A percentile compares a stretch with the other conserved stretches of the same genome.
Conservation (phyloP, 257 asterid species). For the Scutellaria barbata region DNA sequence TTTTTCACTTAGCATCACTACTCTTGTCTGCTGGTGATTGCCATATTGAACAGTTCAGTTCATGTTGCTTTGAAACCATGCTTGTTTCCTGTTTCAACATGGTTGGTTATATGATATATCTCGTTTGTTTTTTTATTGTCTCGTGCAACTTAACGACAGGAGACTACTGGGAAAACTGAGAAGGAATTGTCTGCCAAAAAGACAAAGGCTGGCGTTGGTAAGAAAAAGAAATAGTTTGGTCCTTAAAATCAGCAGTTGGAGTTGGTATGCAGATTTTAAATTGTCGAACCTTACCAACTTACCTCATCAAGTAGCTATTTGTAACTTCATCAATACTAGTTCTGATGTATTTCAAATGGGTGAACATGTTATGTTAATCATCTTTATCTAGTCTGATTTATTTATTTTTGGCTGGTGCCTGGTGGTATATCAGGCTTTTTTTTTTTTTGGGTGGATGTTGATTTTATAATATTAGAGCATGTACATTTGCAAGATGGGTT, state of each 20-base stretch:
- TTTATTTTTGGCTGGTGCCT: too few relatives aligned
- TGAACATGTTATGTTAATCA: too few relatives aligned
- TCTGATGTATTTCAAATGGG: too few relatives aligned
- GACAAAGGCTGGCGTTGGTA: constrained; percentile 58
- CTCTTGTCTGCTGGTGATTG: not conserved
- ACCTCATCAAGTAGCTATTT: constrained; percentile 18
- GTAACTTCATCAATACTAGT: not conserved
- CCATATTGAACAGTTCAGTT: not conserved
- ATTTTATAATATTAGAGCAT: too few relatives aligned
- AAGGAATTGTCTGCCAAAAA: constrained; percentile 77
- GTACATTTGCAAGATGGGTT: too few relatives aligned
- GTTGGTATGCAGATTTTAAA: constrained; percentile 6
- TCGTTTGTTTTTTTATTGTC: not conserved
- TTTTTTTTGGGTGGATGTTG: too few relatives aligned
- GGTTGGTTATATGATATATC: not conserved
- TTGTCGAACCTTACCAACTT: constrained; percentile 11
- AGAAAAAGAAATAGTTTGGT: constrained; percentile 65
- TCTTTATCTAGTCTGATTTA: too few relatives aligned
- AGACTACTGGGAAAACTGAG: constrained; percentile 53
- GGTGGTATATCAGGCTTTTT: too few relatives aligned
- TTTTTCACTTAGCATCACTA: constrained; percentile 1
- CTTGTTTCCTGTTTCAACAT: not conserved
- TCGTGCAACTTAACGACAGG: constrained; percentile 54
- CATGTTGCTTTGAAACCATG: too few relatives aligned
- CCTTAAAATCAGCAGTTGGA: not conserved